Percentiles rank a stretch among this genome's conserved stretches.
Evolutionary conservation across 805 yeast species (phyloP).

Genomic region (Torulaspora maleeae): DNA sequence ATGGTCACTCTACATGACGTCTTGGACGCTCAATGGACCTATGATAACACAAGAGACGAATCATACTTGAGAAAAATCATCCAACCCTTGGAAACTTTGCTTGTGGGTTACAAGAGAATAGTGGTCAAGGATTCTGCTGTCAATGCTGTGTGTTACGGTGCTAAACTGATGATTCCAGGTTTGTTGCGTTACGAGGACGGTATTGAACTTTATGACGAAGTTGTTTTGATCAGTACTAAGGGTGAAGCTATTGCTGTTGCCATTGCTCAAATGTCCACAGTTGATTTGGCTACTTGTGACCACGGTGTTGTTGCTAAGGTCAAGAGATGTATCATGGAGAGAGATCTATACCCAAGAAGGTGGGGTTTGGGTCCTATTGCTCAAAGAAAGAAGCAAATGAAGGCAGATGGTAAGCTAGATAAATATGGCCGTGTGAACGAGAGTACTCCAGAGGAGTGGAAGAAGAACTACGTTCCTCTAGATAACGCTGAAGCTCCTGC

Average conservation of each 20-base stretch:
- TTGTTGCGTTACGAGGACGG: conserved; percentile 95
- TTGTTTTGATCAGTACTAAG: conserved; percentile 95
- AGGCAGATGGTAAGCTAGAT: conserved; percentile 95
- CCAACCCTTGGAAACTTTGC: conserved; percentile 89
- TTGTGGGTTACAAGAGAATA: conserved; percentile 93
- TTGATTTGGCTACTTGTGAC: conserved; percentile 92
- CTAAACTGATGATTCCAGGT: conserved; percentile 98
- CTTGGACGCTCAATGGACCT: conserved; percentile 96
- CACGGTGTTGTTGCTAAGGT: conserved; percentile 98
- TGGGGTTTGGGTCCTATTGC: conserved; percentile 99
- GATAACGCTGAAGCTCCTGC: conserved; percentile 51
- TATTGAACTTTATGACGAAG: conserved; percentile 95
- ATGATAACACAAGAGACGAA: conserved; percentile 96
- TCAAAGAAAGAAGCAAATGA: conserved; percentile 95
- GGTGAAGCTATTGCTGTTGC: conserved; percentile 99
- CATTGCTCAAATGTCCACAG: conserved; percentile 98
- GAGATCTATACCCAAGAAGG: conserved; percentile 98
- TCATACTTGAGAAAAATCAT: conserved; percentile 88
- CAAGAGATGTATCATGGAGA: conserved; percentile 99
- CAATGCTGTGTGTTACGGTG: conserved; percentile 97
- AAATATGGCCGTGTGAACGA: conserved; percentile 92
- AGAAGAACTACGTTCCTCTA: conserved; percentile 68
- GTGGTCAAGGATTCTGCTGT: conserved; percentile 95
- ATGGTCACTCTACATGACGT: conserved; percentile 96
- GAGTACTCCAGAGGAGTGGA: conserved; percentile 91